phyloP scores from a whole-genome alignment of 1,139 yeast species.

The Blastobotrys serpentis region DNA sequence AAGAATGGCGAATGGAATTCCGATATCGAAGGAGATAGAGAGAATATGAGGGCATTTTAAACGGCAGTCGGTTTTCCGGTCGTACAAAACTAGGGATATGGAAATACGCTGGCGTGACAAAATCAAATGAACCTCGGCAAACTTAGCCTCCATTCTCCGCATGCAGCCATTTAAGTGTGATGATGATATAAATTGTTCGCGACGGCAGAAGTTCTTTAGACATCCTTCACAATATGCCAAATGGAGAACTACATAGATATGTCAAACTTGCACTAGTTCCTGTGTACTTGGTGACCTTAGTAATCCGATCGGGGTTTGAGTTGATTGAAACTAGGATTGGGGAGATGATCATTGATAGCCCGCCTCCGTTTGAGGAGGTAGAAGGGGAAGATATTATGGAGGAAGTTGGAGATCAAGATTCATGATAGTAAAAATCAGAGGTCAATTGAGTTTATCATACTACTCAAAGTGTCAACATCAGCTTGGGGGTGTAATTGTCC shows the following conservation, averaged over 20 bases:
- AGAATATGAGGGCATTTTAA: no score
- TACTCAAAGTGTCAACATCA: no score
- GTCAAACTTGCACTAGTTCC: conserved; percentile 1
- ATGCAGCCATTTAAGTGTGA: background rate
- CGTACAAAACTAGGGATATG: no score
- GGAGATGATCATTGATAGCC: background rate
- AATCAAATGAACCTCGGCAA: no score
- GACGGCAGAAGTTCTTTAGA: background rate
- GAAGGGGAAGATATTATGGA: background rate
- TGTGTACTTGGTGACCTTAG: background rate
- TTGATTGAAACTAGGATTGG: background rate
- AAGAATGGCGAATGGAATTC: no score
- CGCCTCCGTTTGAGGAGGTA: background rate
- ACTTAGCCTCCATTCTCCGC: no score
- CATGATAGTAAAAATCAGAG: background rate
- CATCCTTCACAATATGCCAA: background rate
- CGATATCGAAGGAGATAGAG: no score
- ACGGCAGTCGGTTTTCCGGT: no score
- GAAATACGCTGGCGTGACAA: no score
- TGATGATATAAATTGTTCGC: background rate
- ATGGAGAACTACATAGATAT: background rate
- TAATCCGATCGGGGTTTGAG: background rate
- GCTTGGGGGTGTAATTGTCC: no score
- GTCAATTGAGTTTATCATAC: no score
- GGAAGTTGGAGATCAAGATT: background rate